phyloP scores from a whole-genome alignment of 2,329 filamentous ascomycete species.

The Fragosphaeria purpurea region DNA sequence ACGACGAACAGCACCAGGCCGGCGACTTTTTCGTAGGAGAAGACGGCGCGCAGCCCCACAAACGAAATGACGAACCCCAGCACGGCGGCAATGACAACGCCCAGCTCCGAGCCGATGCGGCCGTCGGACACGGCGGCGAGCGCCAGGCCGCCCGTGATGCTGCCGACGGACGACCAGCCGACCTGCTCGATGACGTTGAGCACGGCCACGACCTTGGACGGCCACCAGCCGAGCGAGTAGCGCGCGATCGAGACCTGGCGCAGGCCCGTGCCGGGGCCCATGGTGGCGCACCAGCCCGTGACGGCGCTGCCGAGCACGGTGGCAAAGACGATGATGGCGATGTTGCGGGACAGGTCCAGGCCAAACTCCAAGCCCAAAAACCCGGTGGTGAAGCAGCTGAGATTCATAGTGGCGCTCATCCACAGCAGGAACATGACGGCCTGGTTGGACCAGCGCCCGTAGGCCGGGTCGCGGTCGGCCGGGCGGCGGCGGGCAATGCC shows the following conservation, averaged over 20 bases:
- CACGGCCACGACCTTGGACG: constrained; percentile 37
- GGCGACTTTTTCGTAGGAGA: constrained; percentile 40
- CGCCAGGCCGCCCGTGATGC: constrained; percentile 40
- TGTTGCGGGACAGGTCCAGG: constrained; percentile 31
- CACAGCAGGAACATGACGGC: constrained; percentile 41
- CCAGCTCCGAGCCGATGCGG: constrained; percentile 36
- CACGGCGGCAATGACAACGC: constrained; percentile 41
- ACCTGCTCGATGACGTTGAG: constrained; percentile 40
- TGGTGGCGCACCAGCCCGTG: constrained; percentile 38
- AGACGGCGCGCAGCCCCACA: constrained; percentile 38
- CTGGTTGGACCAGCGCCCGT: constrained; percentile 28
- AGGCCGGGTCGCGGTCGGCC: constrained; percentile 29
- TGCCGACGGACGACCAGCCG: constrained; percentile 41
- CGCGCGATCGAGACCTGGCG: constrained; percentile 40
- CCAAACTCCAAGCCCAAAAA: constrained; percentile 41
- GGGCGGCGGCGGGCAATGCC: constrained; percentile 35
- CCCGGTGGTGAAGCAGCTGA: constrained; percentile 40
- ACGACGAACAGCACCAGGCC: constrained; percentile 38
- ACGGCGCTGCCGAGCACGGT: constrained; percentile 33
- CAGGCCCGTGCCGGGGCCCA: constrained; percentile 38
- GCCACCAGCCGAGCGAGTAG: constrained; percentile 41
- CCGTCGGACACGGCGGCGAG: constrained; percentile 35
- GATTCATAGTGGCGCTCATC: constrained; percentile 41
- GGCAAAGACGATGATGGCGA: constrained; percentile 35
- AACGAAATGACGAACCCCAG: constrained; percentile 40